Evolutionary conservation across 495 filamentous ascomycete species (phyloP), one percentile per base, ranked within the genome.

Genomic region (Hyaloscypha finlandica): DNA sequence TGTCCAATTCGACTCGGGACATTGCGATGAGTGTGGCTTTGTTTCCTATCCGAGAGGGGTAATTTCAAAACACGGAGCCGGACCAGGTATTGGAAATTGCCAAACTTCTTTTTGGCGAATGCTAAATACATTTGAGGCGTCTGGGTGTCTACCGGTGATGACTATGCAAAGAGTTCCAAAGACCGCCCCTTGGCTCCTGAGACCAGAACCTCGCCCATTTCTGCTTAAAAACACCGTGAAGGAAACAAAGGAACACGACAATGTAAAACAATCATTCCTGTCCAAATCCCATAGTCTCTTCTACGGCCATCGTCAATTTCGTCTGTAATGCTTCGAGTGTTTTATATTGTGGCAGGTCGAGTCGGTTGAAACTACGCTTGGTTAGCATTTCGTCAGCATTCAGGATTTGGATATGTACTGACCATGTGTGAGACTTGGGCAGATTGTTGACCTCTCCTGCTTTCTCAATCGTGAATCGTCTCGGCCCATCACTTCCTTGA

Each of bases 381-480:
- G 75, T 84, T 78, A 84, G 77, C 72, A 12, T 33, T 12, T 6
- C 35, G n/a, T 56, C 25, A 69, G 59, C n/a, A 60, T 48, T 42
- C 12, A 31, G 33, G 35, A 35, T 64, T 42, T 61, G 9, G 8
- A 48, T 33, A 14, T 37, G 67, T 59, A 88, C 90, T 66, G 88
- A 97, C 94, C 95, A 99, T 67, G 95, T 99, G 77, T 99, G 95
- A 59, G 92, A 93, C 79, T 99, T 99, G 39, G 95, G 95, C 71
- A 99, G 79, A 68, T 97, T 96, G 32, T 76, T 84, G 61, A 92
- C 83, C 74, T 97, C 94, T 30, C 95, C 95, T 45, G 93, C 92
- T 80, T 98, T 98, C 78, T 99, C 95, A 74, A 99, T 97, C 8
- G 95, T 99, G 74, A 99, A 99, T 45, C 95, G 81, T 76, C 96